These are phyloP conservation scores for Edaphochlamys debaryana DNA, from an alignment of 139 green algal genomes.

Conservation along the genomic window DNA sequence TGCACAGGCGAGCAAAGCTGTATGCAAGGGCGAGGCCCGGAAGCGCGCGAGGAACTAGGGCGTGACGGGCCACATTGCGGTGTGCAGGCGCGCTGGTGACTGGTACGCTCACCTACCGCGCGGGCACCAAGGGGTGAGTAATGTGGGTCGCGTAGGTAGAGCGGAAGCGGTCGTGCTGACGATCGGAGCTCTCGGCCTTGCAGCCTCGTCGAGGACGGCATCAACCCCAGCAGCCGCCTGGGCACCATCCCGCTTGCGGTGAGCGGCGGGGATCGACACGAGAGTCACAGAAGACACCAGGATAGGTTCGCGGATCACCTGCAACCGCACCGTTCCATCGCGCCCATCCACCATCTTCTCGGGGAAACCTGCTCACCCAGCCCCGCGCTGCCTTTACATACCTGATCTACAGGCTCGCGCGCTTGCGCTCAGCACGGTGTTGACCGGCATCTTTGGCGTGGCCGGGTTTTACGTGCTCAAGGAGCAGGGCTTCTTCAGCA, in stretches of 20 bases:
- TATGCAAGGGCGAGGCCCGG: not conserved
- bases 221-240: constrained; percentile 40
- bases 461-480: constrained; percentile 40
- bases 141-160: too few relatives aligned
- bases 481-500: constrained; percentile 36
- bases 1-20: not conserved
- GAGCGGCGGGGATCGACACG: too few relatives aligned
- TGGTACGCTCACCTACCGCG: constrained; percentile 31
- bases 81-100: constrained; percentile 27
- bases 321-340: too few relatives aligned
- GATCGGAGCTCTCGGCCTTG: not conserved
- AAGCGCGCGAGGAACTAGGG: not conserved
- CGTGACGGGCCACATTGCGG: not conserved
- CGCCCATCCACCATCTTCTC: too few relatives aligned
- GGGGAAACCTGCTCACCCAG: too few relatives aligned
- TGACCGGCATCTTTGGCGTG: constrained; percentile 35
- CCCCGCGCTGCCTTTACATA: too few relatives aligned
- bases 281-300: too few relatives aligned
- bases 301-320: too few relatives aligned
- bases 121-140: constrained; percentile 47
- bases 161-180: not conserved
- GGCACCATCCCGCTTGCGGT: constrained; percentile 46
- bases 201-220: constrained; percentile 52
- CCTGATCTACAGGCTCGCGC: constrained; percentile 40
- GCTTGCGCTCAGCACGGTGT: constrained; percentile 36